A percentile compares a stretch with the other conserved stretches of the same genome.
phyloP scores from a whole-genome alignment of 345 rosid species.

The Eucalyptus polybractea region DNA sequence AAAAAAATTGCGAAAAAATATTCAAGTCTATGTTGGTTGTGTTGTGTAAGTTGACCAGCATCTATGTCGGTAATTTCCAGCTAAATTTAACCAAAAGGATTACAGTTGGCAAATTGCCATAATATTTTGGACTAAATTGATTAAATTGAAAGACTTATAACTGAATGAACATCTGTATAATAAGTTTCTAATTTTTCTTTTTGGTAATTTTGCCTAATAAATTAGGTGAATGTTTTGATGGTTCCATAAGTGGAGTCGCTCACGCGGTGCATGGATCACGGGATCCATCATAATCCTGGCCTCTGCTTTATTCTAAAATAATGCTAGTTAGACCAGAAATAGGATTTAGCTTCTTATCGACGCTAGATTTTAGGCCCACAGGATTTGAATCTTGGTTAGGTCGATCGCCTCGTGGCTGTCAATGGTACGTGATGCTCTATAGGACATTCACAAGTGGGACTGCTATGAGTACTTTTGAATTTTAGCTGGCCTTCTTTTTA shows the following conservation, averaged over 20 bases:
- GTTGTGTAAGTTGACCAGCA: accelerated
- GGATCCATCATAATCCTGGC: neutral
- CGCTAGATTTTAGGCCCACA: neutral
- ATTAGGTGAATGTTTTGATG: neutral
- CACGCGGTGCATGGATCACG: neutral
- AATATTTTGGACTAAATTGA: accelerated
- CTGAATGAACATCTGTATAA: accelerated
- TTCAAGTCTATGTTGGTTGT: no score
- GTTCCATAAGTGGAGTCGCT: neutral
- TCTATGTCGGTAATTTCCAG: accelerated
- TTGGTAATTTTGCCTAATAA: neutral
- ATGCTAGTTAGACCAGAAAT: neutral
- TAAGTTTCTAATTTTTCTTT: neutral
- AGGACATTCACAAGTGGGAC: neutral
- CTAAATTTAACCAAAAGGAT: neutral
- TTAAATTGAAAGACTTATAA: accelerated
- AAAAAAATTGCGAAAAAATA: neutral
- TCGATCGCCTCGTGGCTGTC: neutral
- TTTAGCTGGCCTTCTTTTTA: neutral
- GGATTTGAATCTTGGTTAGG: neutral
- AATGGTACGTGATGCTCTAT: neutral
- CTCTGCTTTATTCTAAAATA: neutral
- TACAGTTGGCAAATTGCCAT: neutral
- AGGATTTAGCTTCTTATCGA: neutral
- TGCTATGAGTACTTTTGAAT: neutral